Base-by-base conservation (phyloP, 2,329 filamentous ascomycete species). In the Curvularia eragrostidis region DNA sequence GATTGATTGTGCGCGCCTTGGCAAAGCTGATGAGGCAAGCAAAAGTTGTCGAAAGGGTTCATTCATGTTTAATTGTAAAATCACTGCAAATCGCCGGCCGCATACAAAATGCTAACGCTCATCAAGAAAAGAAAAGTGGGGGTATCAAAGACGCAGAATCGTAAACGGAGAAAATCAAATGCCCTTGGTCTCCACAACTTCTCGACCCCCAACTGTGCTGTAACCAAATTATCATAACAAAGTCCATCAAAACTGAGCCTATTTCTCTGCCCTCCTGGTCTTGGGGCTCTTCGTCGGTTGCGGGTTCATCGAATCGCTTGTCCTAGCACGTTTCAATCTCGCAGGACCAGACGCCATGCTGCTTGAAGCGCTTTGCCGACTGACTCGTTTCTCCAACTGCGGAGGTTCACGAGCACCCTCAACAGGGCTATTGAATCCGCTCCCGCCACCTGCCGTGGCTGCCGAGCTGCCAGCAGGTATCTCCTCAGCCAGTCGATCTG, bases 401-500 rank as follows among this genome's bases (percentile, higher is more conserved):
- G 15, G 12, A 1, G 24, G 28, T 12, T 43, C 36, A 26, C 21
- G 42, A 24, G 23, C 24, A 24, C 41, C 47, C 28, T 32, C 55
- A 7, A 47, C 55, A 13, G 81, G 81, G 43, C 71, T 81, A 36
- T 77, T 78, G 56, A 79, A 82, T 0, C 81, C 81, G 41, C 79
- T 81, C 6, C 81, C 81, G 9, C 81, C 81, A 12, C 79, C 81
- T 3, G 78, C 80, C 3, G 80, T 81, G 0, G 81, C 82, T 2
- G 81, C 81, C 10, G 78, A 80, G 49, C 79, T 81, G 12, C 81
- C 81, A 1, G 80, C 78, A 0, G 79, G 79, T 34, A 83, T 83
- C 15, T 81, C 79, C 32, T 82, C 79, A 0, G 79, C 79, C 0
- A 83, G 68, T 1, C 80, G 76, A 21, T 82, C 81, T 1, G 81